Evolutionary conservation across 495 filamentous ascomycete genomes (phyloP).

Genomic region (Clohesyomyces aquaticus): DNA sequence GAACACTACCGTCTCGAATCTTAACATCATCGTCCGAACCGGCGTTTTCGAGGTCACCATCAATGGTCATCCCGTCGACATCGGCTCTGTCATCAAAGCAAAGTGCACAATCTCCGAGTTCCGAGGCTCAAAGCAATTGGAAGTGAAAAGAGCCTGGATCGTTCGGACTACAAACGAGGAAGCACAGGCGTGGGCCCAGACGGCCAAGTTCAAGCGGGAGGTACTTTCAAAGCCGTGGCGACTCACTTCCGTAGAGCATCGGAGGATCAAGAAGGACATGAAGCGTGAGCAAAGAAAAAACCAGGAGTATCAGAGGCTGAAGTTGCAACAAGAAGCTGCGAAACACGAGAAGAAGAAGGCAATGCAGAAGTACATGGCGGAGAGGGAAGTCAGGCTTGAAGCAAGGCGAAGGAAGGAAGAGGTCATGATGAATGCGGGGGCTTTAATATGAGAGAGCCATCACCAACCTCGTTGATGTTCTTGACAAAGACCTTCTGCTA

Average conservation of each 20-base stretch:
- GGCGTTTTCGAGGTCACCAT: conserved; percentile 40
- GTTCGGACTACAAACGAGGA: conserved; percentile 60
- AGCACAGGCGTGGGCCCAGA: conserved; percentile 73
- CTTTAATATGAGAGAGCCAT: conserved; percentile 26
- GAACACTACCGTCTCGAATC: conserved; percentile 41
- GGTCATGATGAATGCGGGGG: conserved; percentile 37
- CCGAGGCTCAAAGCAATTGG: conserved; percentile 65
- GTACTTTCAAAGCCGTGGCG: conserved; percentile 73
- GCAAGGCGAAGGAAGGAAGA: conserved; percentile 28
- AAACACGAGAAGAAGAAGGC: conserved; percentile 42
- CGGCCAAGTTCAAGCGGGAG: conserved; percentile 62
- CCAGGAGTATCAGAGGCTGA: conserved; percentile 45
- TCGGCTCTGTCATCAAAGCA: conserved; percentile 73
- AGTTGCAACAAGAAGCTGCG: conserved; percentile 48
- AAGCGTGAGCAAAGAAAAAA: conserved; percentile 43
- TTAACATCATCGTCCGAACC: conserved; percentile 29
- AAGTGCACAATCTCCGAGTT: conserved; percentile 74
- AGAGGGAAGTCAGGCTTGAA: conserved; percentile 30
- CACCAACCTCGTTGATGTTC: no score
- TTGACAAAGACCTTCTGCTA: no score
- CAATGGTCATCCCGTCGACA: conserved; percentile 51
- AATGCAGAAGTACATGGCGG: conserved; percentile 47
- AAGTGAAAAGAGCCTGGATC: conserved; percentile 65
- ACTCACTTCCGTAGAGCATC: conserved; percentile 58
- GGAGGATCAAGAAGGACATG: conserved; percentile 55